These are phyloP conservation scores for Purpureocillium takamizusanense DNA, from an alignment of 2,329 filamentous ascomycete species.

Conservation along the genomic window DNA sequence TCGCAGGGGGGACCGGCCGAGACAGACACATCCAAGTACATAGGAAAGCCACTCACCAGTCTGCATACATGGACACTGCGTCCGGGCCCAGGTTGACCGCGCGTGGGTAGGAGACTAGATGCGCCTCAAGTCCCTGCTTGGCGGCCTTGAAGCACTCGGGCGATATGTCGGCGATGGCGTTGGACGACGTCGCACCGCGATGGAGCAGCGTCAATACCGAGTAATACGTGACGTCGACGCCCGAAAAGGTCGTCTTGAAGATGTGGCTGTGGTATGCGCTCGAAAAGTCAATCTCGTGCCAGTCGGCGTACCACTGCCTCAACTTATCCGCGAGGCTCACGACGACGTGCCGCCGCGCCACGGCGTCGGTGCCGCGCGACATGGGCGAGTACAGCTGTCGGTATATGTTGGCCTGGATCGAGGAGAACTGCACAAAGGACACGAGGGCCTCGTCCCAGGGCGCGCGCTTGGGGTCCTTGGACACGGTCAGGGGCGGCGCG, in stretches of 20 bases:
- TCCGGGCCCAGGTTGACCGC: slow-evolving; percentile 5
- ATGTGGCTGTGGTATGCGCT: slow-evolving; percentile 7
- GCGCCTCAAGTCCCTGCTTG: slow-evolving; percentile 8
- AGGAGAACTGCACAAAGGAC: slow-evolving; percentile 2
- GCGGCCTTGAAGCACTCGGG: slow-evolving; percentile 10
- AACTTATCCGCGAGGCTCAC: slow-evolving; percentile 5
- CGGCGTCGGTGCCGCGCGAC: not conserved
- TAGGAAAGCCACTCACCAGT: slow-evolving; percentile 6
- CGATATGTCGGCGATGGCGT: slow-evolving; percentile 7
- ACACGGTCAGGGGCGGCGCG: slow-evolving; percentile 4
- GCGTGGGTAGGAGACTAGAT: slow-evolving; percentile 7
- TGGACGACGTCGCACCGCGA: slow-evolving; percentile 7
- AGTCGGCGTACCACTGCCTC: slow-evolving; percentile 7
- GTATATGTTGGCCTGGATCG: slow-evolving; percentile 4
- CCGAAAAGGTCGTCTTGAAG: slow-evolving; percentile 8
- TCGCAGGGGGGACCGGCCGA: too few relatives aligned
- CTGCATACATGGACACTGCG: slow-evolving; percentile 9
- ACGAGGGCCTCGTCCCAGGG: slow-evolving; percentile 6
- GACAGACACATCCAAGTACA: too few relatives aligned
- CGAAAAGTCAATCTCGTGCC: slow-evolving; percentile 7
- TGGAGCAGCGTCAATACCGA: slow-evolving; percentile 11
- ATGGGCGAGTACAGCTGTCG: slow-evolving; percentile 7
- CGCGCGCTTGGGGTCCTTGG: slow-evolving; percentile 1
- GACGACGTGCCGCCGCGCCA: slow-evolving; percentile 1
- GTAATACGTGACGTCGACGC: slow-evolving; percentile 10